Conservation (phyloP, 441 rosid genomes). For the Viola pubescens region DNA sequence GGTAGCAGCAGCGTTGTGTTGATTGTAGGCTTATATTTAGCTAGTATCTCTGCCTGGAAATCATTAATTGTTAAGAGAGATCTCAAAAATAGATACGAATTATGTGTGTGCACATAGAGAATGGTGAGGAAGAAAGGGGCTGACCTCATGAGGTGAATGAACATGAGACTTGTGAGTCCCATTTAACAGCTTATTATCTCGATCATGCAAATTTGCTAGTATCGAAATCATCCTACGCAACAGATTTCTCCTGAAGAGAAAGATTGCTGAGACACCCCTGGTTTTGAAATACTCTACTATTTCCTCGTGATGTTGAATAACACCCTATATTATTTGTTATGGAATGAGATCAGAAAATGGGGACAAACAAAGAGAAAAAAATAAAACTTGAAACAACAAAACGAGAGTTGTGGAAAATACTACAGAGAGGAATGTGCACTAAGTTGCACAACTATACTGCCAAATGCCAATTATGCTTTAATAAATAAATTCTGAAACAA, state of each 20-base stretch:
- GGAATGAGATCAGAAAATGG: background rate
- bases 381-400: background rate
- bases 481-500: too few relatives aligned
- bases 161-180: slow-evolving; percentile 96
- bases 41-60: slow-evolving; percentile 87
- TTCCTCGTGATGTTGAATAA: slow-evolving; percentile 71
- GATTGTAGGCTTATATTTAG: slow-evolving; percentile 70
- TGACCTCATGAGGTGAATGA: slow-evolving; percentile 80
- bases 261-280: slow-evolving; percentile 73
- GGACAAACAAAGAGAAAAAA: background rate
- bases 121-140: slow-evolving; percentile 8
- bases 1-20: slow-evolving; percentile 49
- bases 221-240: slow-evolving; percentile 82
- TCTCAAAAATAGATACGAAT: background rate
- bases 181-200: slow-evolving; percentile 54
- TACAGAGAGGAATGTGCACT: too few relatives aligned
- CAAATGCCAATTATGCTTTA: background rate
- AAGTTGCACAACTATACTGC: background rate
- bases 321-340: slow-evolving; percentile 42
- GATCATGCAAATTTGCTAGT: slow-evolving; percentile 81
- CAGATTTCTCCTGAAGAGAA: slow-evolving; percentile 84
- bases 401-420: background rate
- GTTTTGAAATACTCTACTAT: slow-evolving; percentile 74
- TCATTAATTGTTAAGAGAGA: slow-evolving; percentile 14
- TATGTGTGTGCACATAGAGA: background rate